Evolutionary conservation across 1,139 yeast species (phyloP), one percentile per base, ranked within the genome.

Genomic region (Casaregolazyma suthepensis): DNA sequence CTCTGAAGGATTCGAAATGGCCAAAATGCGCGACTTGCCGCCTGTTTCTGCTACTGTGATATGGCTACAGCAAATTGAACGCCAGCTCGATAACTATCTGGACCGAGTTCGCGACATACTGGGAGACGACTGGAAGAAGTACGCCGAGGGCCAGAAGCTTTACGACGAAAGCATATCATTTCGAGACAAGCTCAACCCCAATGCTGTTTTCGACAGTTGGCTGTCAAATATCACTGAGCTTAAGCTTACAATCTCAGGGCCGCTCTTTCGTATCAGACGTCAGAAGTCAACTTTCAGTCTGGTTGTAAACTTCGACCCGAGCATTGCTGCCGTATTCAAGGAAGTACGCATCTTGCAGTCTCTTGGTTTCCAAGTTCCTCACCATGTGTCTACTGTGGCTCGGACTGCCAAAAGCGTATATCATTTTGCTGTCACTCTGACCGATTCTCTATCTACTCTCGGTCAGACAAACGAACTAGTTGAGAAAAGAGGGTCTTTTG

Each of bases 101-200:
- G 62, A 68, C 10, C 71, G 79, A 44, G 70, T 82, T 7, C 80
- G 78, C 49, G 65, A 75, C 13, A 75, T 83, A 1, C 73, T 91
- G 10, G 96, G 97, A 0, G 64, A 73, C 13, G 85, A 83, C 31
- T 91, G 97, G 97, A 74, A 72, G 50, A 75, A 80, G 45, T 87
- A 84, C 61, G 82, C 91, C 0, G 83, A 85, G 50, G 97, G 96
- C 0, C 78, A 76, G 52, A 80, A 78, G 57, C 77, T 91, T 1
- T 73, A 76, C 15, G 66, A 74, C 1, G 87, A 82, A 55, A 75
- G 82, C 15, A 62, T 66, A 1, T 68, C 72, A 0, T 72, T 86
- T 47, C 63, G 74, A 17, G 69, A 73, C 20, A 78, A 75, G 48
- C 69, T 83, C 12, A 74, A 83, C 52, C 67, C 82, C 0, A 69